Percentiles rank a stretch among this genome's conserved stretches.
These are phyloP conservation scores for Neonectria punicea DNA, from an alignment of 2,329 filamentous ascomycete species.

Conservation along the genomic window DNA sequence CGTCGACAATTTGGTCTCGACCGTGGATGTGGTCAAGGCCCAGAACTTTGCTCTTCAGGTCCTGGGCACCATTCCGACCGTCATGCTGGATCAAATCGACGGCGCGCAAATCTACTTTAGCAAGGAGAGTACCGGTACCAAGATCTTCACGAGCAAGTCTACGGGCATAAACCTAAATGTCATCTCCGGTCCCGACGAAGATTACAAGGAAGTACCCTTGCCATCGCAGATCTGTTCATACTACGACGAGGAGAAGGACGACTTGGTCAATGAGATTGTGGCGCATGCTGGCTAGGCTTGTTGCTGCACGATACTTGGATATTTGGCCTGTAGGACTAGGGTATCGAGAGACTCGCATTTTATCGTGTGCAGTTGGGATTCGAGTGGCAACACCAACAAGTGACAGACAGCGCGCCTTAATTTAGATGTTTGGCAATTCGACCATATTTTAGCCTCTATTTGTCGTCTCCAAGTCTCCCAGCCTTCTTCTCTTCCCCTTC, in stretches of 20 bases:
- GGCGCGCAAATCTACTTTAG: slow-evolving; percentile 88
- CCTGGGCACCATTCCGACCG: slow-evolving; percentile 83
- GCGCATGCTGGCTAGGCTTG: slow-evolving; percentile 80
- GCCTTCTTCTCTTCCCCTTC: not conserved
- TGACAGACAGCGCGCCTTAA: slow-evolving; percentile 25
- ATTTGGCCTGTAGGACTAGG: slow-evolving; percentile 31
- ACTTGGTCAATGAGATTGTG: slow-evolving; percentile 91
- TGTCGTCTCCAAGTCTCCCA: slow-evolving; percentile 3
- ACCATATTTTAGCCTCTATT: not conserved
- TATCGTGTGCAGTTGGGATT: slow-evolving; percentile 29
- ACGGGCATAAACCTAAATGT: slow-evolving; percentile 89
- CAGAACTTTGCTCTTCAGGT: slow-evolving; percentile 96
- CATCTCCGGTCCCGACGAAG: slow-evolving; percentile 74
- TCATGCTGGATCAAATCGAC: slow-evolving; percentile 93
- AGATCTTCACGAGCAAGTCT: slow-evolving; percentile 91
- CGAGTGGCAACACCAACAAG: slow-evolving; percentile 13
- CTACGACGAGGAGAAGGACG: slow-evolving; percentile 74
- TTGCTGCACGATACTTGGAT: slow-evolving; percentile 27
- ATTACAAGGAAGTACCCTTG: slow-evolving; percentile 87
- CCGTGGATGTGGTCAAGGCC: slow-evolving; percentile 94
- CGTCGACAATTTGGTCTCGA: slow-evolving; percentile 88
- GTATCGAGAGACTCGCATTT: slow-evolving; percentile 23
- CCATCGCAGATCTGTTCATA: slow-evolving; percentile 90
- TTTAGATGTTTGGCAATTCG: not conserved
- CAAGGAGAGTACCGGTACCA: slow-evolving; percentile 79